Conservation (phyloP, 176 grass and related monocot genomes). For the Sorghum bicolor region Sorghum_bicolor_NCBIv3 NC_012871.2:73666001-73666500, state of each 20-base stretch:
- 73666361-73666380: conserved; percentile 24
- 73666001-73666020: not conserved
- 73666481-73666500: not conserved
- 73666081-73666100: conserved; percentile 54
- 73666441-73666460: conserved; percentile 2
- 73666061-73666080: conserved; percentile 2
- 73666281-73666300: not conserved
- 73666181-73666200: not conserved
- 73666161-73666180: conserved; percentile 32
- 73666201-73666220: not conserved
- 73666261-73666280: not conserved
- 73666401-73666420: conserved; percentile 12
- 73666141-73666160: conserved; percentile 20
- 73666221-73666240: not conserved
- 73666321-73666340: conserved; percentile 20
- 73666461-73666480: not conserved
- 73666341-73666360: not conserved
- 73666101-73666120: conserved; percentile 67
- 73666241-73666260: not conserved
- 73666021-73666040: not conserved
- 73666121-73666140: conserved; percentile 77
- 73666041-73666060: conserved; percentile 33
- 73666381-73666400: conserved; percentile 41
- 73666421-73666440: not conserved
- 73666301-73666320: not conserved